phyloP scores from a whole-genome alignment of 176 grass and related monocot genomes.

The Oryza coarctata region DNA sequence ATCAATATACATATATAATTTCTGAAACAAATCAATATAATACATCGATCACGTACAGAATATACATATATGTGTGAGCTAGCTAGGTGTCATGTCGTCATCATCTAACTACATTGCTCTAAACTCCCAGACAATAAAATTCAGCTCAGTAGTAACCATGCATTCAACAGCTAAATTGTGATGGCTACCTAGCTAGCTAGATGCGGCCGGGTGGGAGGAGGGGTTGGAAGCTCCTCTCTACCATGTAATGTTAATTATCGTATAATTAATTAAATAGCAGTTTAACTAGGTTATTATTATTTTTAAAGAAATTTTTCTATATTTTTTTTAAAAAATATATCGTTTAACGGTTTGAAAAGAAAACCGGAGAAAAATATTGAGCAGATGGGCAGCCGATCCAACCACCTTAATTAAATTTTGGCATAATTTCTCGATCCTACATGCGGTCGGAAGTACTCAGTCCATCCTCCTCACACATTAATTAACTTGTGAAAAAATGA shows the following conservation, averaged over 20 bases:
- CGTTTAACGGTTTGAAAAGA: too few relatives aligned
- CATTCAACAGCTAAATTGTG: background rate
- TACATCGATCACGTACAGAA: background rate
- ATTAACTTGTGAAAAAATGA: slow-evolving; percentile 46
- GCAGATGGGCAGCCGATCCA: too few relatives aligned
- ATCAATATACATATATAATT: background rate
- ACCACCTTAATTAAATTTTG: background rate
- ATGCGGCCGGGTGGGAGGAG: too few relatives aligned
- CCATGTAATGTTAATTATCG: too few relatives aligned
- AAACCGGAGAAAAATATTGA: too few relatives aligned
- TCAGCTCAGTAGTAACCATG: background rate
- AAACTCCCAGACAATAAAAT: slow-evolving; percentile 19
- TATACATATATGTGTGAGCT: background rate
- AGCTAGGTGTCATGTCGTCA: slow-evolving; percentile 1
- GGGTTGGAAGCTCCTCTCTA: too few relatives aligned
- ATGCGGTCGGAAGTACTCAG: background rate
- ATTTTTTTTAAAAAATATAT: too few relatives aligned
- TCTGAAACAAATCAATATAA: slow-evolving; percentile 9
- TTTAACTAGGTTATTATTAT: too few relatives aligned
- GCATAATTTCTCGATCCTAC: background rate
- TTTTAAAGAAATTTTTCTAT: too few relatives aligned
- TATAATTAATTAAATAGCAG: too few relatives aligned
- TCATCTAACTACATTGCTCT: slow-evolving; percentile 16
- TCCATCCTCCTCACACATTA: slow-evolving; percentile 40
- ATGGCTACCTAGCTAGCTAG: slow-evolving; percentile 8